Percentiles rank a stretch among this genome's conserved stretches.
Evolutionary conservation across 75 land plant species (phyloP).

Genomic region (Picea glauca): DNA sequence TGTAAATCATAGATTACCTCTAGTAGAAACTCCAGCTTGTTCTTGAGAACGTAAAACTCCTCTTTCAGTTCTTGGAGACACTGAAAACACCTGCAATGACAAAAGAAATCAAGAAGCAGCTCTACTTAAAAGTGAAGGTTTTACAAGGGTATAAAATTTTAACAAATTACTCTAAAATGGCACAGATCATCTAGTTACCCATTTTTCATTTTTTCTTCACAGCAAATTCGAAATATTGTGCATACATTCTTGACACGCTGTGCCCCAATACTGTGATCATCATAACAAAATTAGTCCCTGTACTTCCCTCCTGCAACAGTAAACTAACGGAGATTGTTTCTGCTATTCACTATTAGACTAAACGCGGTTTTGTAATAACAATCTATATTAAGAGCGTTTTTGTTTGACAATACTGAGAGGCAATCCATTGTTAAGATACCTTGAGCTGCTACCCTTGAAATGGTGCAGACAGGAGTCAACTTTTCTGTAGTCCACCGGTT

Average conservation of each 20-base stretch:
- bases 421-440: background rate
- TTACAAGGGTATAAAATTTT: no score
- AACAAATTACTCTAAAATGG: background rate
- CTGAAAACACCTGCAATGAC: conserved; percentile 44
- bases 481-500: background rate
- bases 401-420: no score
- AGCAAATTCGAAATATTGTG: background rate
- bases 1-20: background rate
- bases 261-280: background rate
- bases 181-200: background rate
- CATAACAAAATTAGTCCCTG: background rate
- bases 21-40: background rate
- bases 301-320: background rate
- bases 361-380: no score
- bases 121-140: no score
- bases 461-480: background rate
- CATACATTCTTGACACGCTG: background rate
- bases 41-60: background rate
- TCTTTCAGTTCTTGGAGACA: conserved; percentile 7
- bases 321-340: background rate
- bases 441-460: conserved; percentile 1
- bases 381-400: background rate
- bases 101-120: no score
- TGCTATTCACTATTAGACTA: background rate
- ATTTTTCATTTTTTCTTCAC: background rate